Percentiles rank a stretch among this genome's conserved stretches.
Conservation (phyloP, 768 basidiomycete species). For the Kwoniella sp. region DNA sequence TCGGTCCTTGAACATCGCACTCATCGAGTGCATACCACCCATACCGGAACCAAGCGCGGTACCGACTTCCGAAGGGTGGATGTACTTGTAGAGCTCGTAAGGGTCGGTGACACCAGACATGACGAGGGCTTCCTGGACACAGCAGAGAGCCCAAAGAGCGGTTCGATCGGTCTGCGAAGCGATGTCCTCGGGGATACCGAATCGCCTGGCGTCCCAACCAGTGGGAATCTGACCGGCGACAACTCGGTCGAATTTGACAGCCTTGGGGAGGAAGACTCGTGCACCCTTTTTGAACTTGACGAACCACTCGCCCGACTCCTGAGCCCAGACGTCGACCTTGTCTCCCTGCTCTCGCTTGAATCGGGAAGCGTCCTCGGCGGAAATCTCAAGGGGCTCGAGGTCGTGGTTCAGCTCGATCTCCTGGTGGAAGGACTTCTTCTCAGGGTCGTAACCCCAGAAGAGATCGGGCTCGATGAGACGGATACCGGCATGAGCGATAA, state of each 20-base stretch:
- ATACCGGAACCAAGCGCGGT: slow-evolving; percentile 93
- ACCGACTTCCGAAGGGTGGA: slow-evolving; percentile 95
- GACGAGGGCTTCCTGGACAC: slow-evolving; percentile 90
- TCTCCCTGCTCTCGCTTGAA: slow-evolving; percentile 97
- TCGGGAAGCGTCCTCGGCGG: slow-evolving; percentile 82
- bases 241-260: slow-evolving; percentile 86
- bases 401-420: slow-evolving; percentile 95
- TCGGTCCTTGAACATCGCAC: slow-evolving; percentile 98
- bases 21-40: slow-evolving; percentile 87
- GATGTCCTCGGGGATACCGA: slow-evolving; percentile 95
- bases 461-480: slow-evolving; percentile 95
- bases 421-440: slow-evolving; percentile 95
- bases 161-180: slow-evolving; percentile 83
- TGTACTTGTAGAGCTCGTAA: slow-evolving; percentile 92
- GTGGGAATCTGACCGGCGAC: slow-evolving; percentile 96
- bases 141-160: slow-evolving; percentile 90
- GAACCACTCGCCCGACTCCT: slow-evolving; percentile 89
- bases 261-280: slow-evolving; percentile 85
- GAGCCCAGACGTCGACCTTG: slow-evolving; percentile 91
- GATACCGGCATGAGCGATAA: slow-evolving; percentile 83
- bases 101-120: slow-evolving; percentile 97
- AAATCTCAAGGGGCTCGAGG: slow-evolving; percentile 89
- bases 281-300: slow-evolving; percentile 99
- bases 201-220: slow-evolving; percentile 93
- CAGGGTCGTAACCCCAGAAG: slow-evolving; percentile 96